Evolutionary conservation across 805 yeast species (phyloP).

Genomic region (Candida peoriensis): DNA sequence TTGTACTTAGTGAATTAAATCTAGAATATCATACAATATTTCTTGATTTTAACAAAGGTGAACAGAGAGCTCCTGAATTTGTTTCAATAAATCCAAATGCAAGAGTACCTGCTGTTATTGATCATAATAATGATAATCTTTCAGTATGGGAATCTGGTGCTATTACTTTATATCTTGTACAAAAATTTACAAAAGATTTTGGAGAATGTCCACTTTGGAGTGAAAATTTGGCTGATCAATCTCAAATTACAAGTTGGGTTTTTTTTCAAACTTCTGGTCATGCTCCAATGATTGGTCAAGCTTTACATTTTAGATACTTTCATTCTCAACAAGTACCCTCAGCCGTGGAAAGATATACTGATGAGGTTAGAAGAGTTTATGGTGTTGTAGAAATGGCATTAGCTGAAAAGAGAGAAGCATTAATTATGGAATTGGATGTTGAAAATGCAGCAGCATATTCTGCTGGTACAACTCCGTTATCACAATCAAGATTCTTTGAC

Average conservation of each 20-base stretch:
- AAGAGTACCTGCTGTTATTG: constrained; percentile 90
- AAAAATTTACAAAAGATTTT: constrained; percentile 55
- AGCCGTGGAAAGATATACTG: constrained; percentile 86
- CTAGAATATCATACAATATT: constrained; percentile 76
- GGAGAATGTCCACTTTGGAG: constrained; percentile 81
- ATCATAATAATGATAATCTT: constrained; percentile 74
- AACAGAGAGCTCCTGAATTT: constrained; percentile 90
- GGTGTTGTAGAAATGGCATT: constrained; percentile 94
- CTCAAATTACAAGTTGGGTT: constrained; percentile 83
- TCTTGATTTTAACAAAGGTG: constrained; percentile 82
- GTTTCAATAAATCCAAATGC: constrained; percentile 95
- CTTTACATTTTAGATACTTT: constrained; percentile 87
- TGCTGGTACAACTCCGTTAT: constrained; percentile 82
- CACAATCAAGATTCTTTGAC: constrained; percentile 82
- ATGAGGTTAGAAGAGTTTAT: constrained; percentile 88
- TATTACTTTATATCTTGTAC: constrained; percentile 75
- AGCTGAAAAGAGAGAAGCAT: constrained; percentile 86
- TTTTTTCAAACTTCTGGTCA: constrained; percentile 96
- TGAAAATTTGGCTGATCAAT: constrained; percentile 68
- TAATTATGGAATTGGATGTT: constrained; percentile 82
- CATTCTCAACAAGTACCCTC: constrained; percentile 81
- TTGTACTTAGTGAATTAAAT: constrained; percentile 77
- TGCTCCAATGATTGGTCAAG: constrained; percentile 99
- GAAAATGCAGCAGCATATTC: constrained; percentile 85
- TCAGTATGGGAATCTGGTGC: constrained; percentile 96